Conservation (phyloP, 2,329 filamentous ascomycete genomes). For the Endoconidiophora polonica region DNA sequence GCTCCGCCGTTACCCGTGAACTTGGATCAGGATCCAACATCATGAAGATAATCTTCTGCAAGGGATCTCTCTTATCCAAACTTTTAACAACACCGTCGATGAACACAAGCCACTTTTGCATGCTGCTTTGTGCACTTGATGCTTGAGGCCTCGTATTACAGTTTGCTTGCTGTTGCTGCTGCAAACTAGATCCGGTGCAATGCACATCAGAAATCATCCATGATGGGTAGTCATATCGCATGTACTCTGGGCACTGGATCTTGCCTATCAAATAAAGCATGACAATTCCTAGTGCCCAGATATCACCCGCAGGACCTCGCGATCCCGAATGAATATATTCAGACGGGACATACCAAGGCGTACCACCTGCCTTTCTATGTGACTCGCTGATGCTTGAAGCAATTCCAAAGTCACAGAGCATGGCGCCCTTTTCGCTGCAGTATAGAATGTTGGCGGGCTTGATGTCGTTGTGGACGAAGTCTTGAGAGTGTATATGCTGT, state of each 20-base stretch:
- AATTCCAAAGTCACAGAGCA: slow-evolving; percentile 44
- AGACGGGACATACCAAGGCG: slow-evolving; percentile 44
- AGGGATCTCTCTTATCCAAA: background rate
- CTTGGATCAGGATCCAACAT: slow-evolving; percentile 1
- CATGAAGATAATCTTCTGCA: slow-evolving; percentile 3
- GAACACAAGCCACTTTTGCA: background rate
- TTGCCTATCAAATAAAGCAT: slow-evolving; percentile 43
- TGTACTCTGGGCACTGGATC: slow-evolving; percentile 35
- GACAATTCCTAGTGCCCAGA: slow-evolving; percentile 43
- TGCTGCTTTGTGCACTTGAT: background rate
- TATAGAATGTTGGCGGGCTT: slow-evolving; percentile 46
- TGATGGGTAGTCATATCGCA: slow-evolving; percentile 13
- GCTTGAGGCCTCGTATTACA: background rate
- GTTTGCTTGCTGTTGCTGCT: background rate
- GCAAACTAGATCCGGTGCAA: background rate
- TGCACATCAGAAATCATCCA: slow-evolving; percentile 2
- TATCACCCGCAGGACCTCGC: slow-evolving; percentile 38
- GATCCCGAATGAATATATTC: slow-evolving; percentile 40
- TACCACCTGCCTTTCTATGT: slow-evolving; percentile 33
- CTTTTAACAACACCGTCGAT: background rate
- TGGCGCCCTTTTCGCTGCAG: slow-evolving; percentile 38
- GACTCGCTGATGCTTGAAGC: slow-evolving; percentile 31
- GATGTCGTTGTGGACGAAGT: slow-evolving; percentile 43
- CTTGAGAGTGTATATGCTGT: slow-evolving; percentile 36
- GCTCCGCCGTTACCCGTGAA: background rate